Percentiles rank a stretch among this genome's conserved stretches.
Evolutionary conservation across 345 rosid species (phyloP).

Genomic region (Bruguiera parviflora): DNA sequence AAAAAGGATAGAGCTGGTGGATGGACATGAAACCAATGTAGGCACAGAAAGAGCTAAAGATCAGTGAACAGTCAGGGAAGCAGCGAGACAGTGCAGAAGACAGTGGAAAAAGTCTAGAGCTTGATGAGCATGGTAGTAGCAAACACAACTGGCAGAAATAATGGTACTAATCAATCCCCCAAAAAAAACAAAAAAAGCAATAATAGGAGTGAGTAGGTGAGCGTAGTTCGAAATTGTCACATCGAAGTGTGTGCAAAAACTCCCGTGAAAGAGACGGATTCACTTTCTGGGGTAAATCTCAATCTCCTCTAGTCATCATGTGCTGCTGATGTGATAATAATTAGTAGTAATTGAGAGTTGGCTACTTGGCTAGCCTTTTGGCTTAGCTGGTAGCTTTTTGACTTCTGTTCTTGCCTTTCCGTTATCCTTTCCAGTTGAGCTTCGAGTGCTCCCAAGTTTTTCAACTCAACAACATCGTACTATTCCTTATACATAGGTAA

Average conservation of each 20-base stretch:
- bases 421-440: too few relatives aligned
- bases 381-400: too few relatives aligned
- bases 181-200: too few relatives aligned
- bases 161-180: neutral
- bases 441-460: too few relatives aligned
- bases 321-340: too few relatives aligned
- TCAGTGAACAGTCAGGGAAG: neutral
- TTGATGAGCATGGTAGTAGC: neutral
- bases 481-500: neutral
- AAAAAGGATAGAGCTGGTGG: neutral
- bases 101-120: neutral
- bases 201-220: neutral
- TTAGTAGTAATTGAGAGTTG: too few relatives aligned
- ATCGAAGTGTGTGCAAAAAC: constrained; percentile 9
- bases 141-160: neutral
- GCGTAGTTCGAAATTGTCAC: constrained; percentile 3
- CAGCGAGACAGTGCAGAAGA: neutral
- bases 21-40: neutral
- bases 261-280: constrained; percentile 10
- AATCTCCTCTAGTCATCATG: too few relatives aligned
- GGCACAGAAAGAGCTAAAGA: neutral
- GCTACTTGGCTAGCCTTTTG: too few relatives aligned
- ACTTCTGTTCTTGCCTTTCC: too few relatives aligned
- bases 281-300: neutral
- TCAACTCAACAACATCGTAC: neutral